These are phyloP conservation scores for Oryza australiensis DNA, from an alignment of 176 grass and related monocot genomes.

Conservation along the genomic window DNA sequence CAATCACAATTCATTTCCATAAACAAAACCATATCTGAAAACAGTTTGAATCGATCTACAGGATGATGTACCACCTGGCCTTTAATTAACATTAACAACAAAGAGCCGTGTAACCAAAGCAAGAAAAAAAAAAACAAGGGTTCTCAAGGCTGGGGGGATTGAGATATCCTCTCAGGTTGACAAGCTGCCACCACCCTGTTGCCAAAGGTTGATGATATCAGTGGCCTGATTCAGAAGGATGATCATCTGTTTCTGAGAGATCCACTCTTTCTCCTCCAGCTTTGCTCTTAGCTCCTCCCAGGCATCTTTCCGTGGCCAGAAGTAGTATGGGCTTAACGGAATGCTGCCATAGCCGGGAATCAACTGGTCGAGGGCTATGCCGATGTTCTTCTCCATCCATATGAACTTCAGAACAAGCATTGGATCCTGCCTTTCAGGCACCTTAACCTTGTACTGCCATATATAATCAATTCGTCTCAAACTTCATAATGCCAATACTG, in stretches of 20 bases:
- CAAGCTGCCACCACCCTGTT: constrained; percentile 65
- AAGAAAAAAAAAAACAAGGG: constrained; percentile 18
- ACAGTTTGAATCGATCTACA: constrained; percentile 34
- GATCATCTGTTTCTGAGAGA: constrained; percentile 80
- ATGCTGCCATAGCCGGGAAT: constrained; percentile 67
- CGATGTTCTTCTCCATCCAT: constrained; percentile 95
- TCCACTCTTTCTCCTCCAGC: constrained; percentile 79
- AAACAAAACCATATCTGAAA: constrained; percentile 2
- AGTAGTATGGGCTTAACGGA: constrained; percentile 82
- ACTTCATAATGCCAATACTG: neutral
- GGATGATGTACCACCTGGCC: constrained; percentile 17
- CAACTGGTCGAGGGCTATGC: constrained; percentile 64
- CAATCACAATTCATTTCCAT: constrained; percentile 25
- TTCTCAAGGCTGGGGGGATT: neutral
- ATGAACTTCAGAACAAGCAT: constrained; percentile 73
- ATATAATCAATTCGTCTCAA: neutral
- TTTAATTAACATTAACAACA: constrained; percentile 24
- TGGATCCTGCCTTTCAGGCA: constrained; percentile 55
- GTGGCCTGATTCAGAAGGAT: constrained; percentile 86
- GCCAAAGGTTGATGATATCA: constrained; percentile 89
- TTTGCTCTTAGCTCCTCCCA: constrained; percentile 83
- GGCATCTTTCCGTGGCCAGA: constrained; percentile 78
- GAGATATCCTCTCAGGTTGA: constrained; percentile 26
- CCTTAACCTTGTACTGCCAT: constrained; percentile 61
- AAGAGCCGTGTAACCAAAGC: neutral